A percentile compares a stretch with the other conserved stretches of the same genome.
Conservation (phyloP, 768 basidiomycete genomes). For the Leccinum rimulosum region DNA sequence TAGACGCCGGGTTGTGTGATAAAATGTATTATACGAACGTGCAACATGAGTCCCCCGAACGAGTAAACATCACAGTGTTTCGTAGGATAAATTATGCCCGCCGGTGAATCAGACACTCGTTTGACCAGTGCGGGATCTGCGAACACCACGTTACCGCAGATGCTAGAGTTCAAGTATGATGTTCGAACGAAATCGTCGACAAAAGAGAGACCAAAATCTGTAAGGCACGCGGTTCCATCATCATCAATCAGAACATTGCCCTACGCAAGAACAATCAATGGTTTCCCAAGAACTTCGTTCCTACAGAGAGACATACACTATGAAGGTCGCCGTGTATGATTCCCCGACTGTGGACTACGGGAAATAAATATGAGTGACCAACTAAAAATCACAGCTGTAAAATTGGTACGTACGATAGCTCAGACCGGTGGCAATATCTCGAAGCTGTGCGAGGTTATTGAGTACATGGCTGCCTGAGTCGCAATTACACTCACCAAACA, state of each 20-base stretch:
- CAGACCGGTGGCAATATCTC: slow-evolving; percentile 23
- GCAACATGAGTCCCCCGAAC: slow-evolving; percentile 36
- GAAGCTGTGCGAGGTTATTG: slow-evolving; percentile 10
- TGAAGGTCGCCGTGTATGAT: slow-evolving; percentile 38
- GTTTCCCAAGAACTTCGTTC: background rate
- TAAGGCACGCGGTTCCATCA: slow-evolving; percentile 39
- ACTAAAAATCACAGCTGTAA: background rate
- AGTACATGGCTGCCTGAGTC: background rate
- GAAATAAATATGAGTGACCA: background rate
- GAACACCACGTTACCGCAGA: slow-evolving; percentile 43
- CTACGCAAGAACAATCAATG: slow-evolving; percentile 7
- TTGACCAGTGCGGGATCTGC: slow-evolving; percentile 38
- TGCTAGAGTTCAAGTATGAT: slow-evolving; percentile 31
- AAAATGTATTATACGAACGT: slow-evolving; percentile 16
- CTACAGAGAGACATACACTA: slow-evolving; percentile 23
- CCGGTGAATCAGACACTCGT: background rate
- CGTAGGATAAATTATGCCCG: slow-evolving; percentile 12
- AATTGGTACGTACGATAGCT: slow-evolving; percentile 18
- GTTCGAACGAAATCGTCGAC: slow-evolving; percentile 27
- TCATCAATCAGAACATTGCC: slow-evolving; percentile 45
- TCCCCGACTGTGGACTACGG: slow-evolving; percentile 21
- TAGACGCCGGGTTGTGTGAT: slow-evolving; percentile 1
- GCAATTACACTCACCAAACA: slow-evolving; percentile 11
- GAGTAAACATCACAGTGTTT: slow-evolving; percentile 28
- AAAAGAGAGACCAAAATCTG: slow-evolving; percentile 46